Conservation (phyloP, 2,329 filamentous ascomycete species). For the Penicillium palitans region DNA sequence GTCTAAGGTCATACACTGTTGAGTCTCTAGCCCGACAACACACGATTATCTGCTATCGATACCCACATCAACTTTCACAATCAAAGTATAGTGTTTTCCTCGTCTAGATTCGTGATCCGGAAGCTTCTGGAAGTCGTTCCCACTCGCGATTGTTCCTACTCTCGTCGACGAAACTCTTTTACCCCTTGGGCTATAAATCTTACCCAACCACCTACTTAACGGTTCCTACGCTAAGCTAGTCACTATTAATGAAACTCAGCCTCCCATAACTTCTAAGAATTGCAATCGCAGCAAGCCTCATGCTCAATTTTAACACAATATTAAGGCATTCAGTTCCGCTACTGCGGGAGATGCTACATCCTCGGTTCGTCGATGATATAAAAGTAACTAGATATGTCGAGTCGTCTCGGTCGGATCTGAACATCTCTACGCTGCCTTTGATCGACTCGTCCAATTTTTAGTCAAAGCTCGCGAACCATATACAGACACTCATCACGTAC, state of each 20-base stretch:
- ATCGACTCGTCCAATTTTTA: not conserved
- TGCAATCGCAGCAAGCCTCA: not conserved
- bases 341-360: not conserved
- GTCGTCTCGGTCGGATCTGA: not conserved
- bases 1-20: not conserved
- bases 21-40: not conserved
- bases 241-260: too few relatives aligned
- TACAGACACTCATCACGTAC: too few relatives aligned
- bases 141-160: not conserved
- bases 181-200: not conserved
- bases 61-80: not conserved
- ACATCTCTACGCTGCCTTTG: too few relatives aligned
- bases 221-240: not conserved
- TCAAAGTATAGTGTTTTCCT: not conserved
- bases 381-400: too few relatives aligned
- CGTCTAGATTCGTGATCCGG: not conserved
- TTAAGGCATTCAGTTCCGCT: too few relatives aligned
- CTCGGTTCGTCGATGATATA: not conserved
- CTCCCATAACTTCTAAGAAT: not conserved
- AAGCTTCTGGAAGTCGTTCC: not conserved
- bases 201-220: not conserved
- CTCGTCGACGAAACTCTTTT: not conserved
- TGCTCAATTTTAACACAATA: too few relatives aligned
- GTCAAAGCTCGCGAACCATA: not conserved
- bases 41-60: not conserved